These are phyloP conservation scores for Argentina anserina DNA, from an alignment of 306 rosid genomes.

Conservation along the genomic window DNA sequence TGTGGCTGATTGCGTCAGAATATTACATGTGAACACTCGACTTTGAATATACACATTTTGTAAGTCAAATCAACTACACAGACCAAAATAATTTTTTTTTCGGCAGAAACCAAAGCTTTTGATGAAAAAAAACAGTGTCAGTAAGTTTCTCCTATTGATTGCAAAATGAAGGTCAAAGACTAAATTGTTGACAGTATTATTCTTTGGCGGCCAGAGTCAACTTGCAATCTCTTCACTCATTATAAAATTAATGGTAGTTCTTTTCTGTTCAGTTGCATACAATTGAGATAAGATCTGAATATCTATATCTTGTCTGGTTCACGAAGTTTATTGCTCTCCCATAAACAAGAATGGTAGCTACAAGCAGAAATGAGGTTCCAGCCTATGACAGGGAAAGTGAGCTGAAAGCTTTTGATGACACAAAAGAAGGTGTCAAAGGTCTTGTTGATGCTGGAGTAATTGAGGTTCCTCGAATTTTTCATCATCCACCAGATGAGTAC, in stretches of 20 bases:
- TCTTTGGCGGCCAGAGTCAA: neutral
- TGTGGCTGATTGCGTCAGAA: too few relatives aligned
- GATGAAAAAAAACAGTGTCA: neutral
- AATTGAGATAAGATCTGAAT: neutral
- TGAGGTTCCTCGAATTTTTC: slow-evolving; percentile 45
- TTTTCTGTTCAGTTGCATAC: neutral
- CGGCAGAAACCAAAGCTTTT: too few relatives aligned
- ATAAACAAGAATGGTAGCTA: neutral
- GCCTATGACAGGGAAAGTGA: slow-evolving; percentile 27
- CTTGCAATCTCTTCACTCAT: neutral
- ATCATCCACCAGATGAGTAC: slow-evolving; percentile 2
- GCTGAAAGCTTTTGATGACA: slow-evolving; percentile 32
- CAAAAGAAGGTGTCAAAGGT: slow-evolving; percentile 62
- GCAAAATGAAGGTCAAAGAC: neutral
- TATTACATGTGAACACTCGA: too few relatives aligned
- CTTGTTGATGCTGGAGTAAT: slow-evolving; percentile 58
- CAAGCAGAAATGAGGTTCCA: neutral
- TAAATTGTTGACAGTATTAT: neutral
- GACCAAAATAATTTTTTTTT: too few relatives aligned
- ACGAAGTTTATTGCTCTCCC: neutral
- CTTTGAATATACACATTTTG: too few relatives aligned
- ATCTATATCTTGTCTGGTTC: neutral
- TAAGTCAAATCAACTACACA: too few relatives aligned
- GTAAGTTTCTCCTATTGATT: neutral
- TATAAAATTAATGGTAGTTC: neutral